phyloP scores from a whole-genome alignment of 192 early-diverging fungal genomes.

The Coemansia sp. region DNA sequence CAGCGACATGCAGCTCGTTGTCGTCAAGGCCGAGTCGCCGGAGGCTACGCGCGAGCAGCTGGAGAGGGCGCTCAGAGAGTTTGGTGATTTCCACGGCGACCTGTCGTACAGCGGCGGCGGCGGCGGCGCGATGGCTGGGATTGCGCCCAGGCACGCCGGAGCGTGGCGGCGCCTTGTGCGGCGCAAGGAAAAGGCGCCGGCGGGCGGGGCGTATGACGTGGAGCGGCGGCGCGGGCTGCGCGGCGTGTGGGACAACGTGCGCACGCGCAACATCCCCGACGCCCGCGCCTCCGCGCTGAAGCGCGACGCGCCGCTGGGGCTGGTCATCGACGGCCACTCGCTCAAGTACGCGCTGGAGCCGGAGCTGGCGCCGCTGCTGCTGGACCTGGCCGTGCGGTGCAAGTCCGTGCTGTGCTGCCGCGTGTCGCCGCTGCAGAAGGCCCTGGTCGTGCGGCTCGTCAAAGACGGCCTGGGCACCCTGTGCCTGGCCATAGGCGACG shows the following conservation, averaged over 20 bases:
- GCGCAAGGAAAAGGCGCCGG: neutral
- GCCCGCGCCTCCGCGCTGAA: slow-evolving; percentile 17
- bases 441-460: slow-evolving; percentile 88
- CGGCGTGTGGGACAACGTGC: slow-evolving; percentile 55
- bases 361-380: slow-evolving; percentile 59
- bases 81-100: slow-evolving; percentile 56
- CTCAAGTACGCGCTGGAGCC: slow-evolving; percentile 75
- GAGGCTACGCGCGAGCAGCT: slow-evolving; percentile 68
- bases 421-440: slow-evolving; percentile 95
- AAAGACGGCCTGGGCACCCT: slow-evolving; percentile 80
- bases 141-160: slow-evolving; percentile 25
- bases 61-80: slow-evolving; percentile 64
- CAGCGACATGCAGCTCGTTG: slow-evolving; percentile 79
- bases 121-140: slow-evolving; percentile 41
- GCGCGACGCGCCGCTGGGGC: slow-evolving; percentile 56
- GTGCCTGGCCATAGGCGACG: slow-evolving; percentile 94
- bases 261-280: slow-evolving; percentile 50
- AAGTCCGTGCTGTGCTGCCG: slow-evolving; percentile 92
- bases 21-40: slow-evolving; percentile 64
- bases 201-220: slow-evolving; percentile 18
- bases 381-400: slow-evolving; percentile 79
- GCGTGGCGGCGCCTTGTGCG: slow-evolving; percentile 45
- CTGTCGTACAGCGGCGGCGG: slow-evolving; percentile 45
- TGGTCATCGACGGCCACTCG: slow-evolving; percentile 94
- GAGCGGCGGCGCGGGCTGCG: slow-evolving; percentile 38